Conservation (phyloP, 805 yeast genomes). For the Lachancea mirantina region DNA sequence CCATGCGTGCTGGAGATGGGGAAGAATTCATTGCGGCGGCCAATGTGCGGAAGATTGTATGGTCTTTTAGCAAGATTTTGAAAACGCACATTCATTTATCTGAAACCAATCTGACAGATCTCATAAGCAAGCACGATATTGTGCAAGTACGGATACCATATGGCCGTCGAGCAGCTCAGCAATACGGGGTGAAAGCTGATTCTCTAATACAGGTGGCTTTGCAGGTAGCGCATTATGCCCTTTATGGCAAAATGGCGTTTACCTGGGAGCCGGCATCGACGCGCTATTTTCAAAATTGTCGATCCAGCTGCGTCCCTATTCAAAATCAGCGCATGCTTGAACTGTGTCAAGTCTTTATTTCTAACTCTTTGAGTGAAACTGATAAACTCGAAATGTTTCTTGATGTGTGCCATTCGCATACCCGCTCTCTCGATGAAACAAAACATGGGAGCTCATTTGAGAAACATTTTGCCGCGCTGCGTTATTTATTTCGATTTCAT, state of each 20-base stretch:
- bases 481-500: slow-evolving; percentile 43
- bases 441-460: slow-evolving; percentile 64
- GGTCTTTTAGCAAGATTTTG: slow-evolving; percentile 34
- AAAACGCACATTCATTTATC: slow-evolving; percentile 60
- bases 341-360: slow-evolving; percentile 56
- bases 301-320: slow-evolving; percentile 63
- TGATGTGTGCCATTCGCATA: slow-evolving; percentile 47
- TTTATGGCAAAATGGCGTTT: slow-evolving; percentile 83
- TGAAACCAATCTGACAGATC: slow-evolving; percentile 80
- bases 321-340: slow-evolving; percentile 48
- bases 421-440: slow-evolving; percentile 41
- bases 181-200: slow-evolving; percentile 79
- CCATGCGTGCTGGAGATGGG: slow-evolving; percentile 9
- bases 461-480: slow-evolving; percentile 59
- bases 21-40: slow-evolving; percentile 11
- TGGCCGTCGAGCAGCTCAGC: slow-evolving; percentile 71
- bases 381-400: slow-evolving; percentile 34
- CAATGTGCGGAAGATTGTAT: slow-evolving; percentile 26
- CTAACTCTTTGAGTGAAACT: slow-evolving; percentile 49
- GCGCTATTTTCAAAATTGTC: slow-evolving; percentile 55
- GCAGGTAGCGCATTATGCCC: slow-evolving; percentile 84
- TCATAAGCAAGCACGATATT: slow-evolving; percentile 71
- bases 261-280: slow-evolving; percentile 88
- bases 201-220: slow-evolving; percentile 86
- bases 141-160: slow-evolving; percentile 68